phyloP scores from a whole-genome alignment of 495 filamentous ascomycete species.

The Podospora australis region DNA sequence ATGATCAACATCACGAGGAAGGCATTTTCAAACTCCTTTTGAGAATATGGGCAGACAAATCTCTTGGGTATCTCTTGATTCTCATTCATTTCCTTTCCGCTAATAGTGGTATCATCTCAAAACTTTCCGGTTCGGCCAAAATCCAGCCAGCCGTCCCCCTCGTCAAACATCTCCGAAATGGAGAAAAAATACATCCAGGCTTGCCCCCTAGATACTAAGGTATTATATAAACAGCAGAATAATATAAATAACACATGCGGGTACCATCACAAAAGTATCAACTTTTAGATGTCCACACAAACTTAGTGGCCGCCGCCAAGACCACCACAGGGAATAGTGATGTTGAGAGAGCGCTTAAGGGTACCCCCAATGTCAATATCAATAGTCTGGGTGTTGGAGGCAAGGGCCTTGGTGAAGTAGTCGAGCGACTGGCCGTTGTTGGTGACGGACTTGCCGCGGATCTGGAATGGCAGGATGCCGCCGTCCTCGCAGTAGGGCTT shows the following conservation, averaged over 20 bases:
- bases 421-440: constrained; percentile 53
- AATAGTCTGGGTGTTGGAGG: constrained; percentile 28
- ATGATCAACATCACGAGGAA: too few relatives aligned
- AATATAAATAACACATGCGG: constrained; percentile 1
- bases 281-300: constrained; percentile 2
- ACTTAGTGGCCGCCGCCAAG: not conserved
- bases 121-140: too few relatives aligned
- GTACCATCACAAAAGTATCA: constrained; percentile 9
- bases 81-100: too few relatives aligned
- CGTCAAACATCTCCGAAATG: not conserved
- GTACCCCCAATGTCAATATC: constrained; percentile 28
- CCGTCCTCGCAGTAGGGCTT: constrained; percentile 36
- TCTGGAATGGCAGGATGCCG: constrained; percentile 53
- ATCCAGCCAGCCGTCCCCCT: too few relatives aligned
- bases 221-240: constrained; percentile 9
- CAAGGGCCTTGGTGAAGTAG: constrained; percentile 52
- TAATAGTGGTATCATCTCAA: too few relatives aligned
- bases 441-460: constrained; percentile 50
- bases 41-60: too few relatives aligned
- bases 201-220: not conserved
- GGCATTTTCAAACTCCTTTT: too few relatives aligned
- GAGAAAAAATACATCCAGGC: constrained; percentile 1
- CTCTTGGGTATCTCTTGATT: too few relatives aligned
- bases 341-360: constrained; percentile 15
- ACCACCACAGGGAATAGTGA: constrained; percentile 18